Percentiles rank a stretch among this genome's conserved stretches.
These are phyloP conservation scores for Cicer bijugum DNA, from an alignment of 306 rosid genomes.

Conservation along the genomic window DNA sequence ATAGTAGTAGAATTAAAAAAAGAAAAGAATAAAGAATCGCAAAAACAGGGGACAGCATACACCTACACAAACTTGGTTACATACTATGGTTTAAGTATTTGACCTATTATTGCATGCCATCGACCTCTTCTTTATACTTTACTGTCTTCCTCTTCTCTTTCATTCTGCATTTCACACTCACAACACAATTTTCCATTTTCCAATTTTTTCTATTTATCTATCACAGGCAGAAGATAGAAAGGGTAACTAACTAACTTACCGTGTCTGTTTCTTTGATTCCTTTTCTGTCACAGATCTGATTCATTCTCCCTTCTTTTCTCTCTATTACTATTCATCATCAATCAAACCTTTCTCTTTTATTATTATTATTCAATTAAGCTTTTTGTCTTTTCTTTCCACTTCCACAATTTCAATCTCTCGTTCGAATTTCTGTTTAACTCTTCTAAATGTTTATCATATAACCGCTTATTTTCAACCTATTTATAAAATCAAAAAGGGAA, in stretches of 20 bases:
- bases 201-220: not conserved
- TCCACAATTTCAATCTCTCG: slow-evolving; percentile 41
- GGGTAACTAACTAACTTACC: not conserved
- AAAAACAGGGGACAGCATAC: too few relatives aligned
- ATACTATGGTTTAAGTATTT: not conserved
- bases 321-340: not conserved
- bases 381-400: not conserved
- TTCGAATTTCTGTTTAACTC: slow-evolving; percentile 9
- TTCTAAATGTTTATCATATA: not conserved
- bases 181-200: not conserved
- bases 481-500: not conserved
- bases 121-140: not conserved
- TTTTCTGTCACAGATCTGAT: slow-evolving; percentile 43
- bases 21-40: too few relatives aligned
- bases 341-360: slow-evolving; percentile 1
- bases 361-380: not conserved
- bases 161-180: slow-evolving; percentile 9
- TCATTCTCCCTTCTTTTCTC: not conserved
- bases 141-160: not conserved
- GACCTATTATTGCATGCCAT: slow-evolving; percentile 22
- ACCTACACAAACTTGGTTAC: not conserved
- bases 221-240: not conserved
- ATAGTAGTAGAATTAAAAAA: too few relatives aligned
- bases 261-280: not conserved
- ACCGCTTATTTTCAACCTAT: not conserved